These are phyloP conservation scores for Cutaneotrichosporon daszewskae DNA, from an alignment of 1,284 basidiomycete genomes.

Conservation along the genomic window DNA sequence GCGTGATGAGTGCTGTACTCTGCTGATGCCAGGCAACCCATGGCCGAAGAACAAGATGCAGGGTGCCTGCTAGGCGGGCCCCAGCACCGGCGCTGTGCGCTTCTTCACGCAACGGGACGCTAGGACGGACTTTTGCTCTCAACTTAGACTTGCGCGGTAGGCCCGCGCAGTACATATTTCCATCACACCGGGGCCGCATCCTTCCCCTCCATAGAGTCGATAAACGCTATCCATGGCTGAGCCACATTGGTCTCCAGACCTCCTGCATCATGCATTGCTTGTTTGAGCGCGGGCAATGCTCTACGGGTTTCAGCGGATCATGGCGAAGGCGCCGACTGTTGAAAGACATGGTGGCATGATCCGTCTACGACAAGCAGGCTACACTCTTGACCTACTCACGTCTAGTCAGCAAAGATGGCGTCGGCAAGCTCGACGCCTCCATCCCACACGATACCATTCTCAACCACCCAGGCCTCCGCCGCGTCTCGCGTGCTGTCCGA, in stretches of 20 bases:
- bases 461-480: too few relatives aligned
- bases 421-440: too few relatives aligned
- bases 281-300: too few relatives aligned
- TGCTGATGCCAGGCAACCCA: slow-evolving; percentile 1
- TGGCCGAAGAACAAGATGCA: slow-evolving; percentile 8
- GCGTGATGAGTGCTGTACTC: not conserved
- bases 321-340: too few relatives aligned
- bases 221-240: not conserved
- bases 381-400: too few relatives aligned
- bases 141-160: not conserved
- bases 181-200: too few relatives aligned
- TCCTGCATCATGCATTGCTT: not conserved
- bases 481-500: too few relatives aligned
- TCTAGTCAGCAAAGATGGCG: too few relatives aligned
- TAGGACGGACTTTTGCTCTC: not conserved
- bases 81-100: not conserved
- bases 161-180: not conserved
- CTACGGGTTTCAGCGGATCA: too few relatives aligned
- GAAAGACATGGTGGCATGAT: too few relatives aligned
- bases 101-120: not conserved
- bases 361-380: too few relatives aligned
- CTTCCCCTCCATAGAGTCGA: not conserved
- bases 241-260: not conserved
- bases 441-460: too few relatives aligned
- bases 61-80: not conserved